Evolutionary conservation across 2,329 filamentous ascomycete genomes (phyloP), one percentile per base, ranked within the genome.

Genomic region (Plectosphaerella plurivora): DNA sequence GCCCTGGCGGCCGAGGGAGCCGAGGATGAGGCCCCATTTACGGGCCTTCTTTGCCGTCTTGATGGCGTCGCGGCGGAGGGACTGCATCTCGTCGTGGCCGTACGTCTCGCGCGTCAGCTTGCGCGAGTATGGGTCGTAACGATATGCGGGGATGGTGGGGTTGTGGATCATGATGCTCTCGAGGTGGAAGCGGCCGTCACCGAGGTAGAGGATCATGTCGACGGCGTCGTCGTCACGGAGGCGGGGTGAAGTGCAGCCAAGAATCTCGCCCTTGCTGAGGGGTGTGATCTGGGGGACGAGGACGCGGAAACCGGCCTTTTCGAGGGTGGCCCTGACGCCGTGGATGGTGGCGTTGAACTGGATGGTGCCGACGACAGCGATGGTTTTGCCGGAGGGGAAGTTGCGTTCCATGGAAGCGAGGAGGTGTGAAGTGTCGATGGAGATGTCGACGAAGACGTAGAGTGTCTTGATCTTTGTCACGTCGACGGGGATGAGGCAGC

Each of bases 121-220:
- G 48, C 93, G 84, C 11, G 91, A 94, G 73, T 99, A 99, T 0
- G 95, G 94, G 65, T 99, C 94, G 69, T 99, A 99, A 57, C 94
- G 83, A 72, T 97, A 99, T 2, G 95, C 93, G 1, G 93, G 89
- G 36, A 97, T 83, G 5, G 77, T 73, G 0, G 95, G 94, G 71
- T 99, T 99, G 66, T 97, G 94, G 59, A 99, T 99, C 93, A 99
- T 99, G 64, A 95, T 93, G 63, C 90, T 95, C 71, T 99, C 94
- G 44, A 99, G 87, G 68, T 99, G 94, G 75, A 97, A 97, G 54
- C 92, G 83, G 12, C 92, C 92, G 65, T 97, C 92, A 46, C 92
- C 92, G 14, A 97, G 83, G 67, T 97, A 97, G 2, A 97, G 75
- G 45, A 97, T 87, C 57, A 91, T 71, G 64, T 96, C 89, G 20